Percentiles rank a stretch among this genome's conserved stretches.
Conservation (phyloP, 2,329 filamentous ascomycete genomes). For the Penicillium palitans region DNA sequence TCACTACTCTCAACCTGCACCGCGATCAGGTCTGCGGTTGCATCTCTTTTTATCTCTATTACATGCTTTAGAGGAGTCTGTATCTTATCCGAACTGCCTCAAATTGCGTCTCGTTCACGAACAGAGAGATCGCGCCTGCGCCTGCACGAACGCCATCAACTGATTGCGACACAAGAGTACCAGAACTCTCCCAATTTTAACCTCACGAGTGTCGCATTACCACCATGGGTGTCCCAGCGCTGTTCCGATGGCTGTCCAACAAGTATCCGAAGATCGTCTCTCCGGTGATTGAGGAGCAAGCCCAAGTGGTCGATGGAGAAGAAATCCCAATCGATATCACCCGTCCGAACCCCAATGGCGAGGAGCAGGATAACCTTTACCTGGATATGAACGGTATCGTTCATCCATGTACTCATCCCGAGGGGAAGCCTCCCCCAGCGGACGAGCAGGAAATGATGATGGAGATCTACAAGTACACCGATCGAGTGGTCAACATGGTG, state of each 20-base stretch:
- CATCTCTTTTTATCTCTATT: background rate
- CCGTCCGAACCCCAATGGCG: constrained; percentile 87
- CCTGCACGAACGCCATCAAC: constrained; percentile 3
- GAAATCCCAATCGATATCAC: constrained; percentile 82
- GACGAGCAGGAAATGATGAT: constrained; percentile 99
- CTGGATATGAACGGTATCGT: constrained; percentile 99
- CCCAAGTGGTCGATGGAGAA: constrained; percentile 78
- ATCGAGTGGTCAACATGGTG: constrained; percentile 98
- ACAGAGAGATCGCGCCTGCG: constrained; percentile 6
- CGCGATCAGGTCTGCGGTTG: constrained; percentile 19
- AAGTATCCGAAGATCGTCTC: constrained; percentile 98
- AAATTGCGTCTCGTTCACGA: background rate
- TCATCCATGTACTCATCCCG: constrained; percentile 96
- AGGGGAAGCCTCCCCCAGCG: constrained; percentile 84
- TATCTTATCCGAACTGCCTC: background rate
- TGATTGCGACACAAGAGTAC: constrained; percentile 19
- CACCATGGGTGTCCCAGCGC: constrained; percentile 86
- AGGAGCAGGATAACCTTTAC: constrained; percentile 97
- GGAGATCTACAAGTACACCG: constrained; percentile 97
- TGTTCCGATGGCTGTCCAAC: constrained; percentile 93
- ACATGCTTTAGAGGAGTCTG: background rate
- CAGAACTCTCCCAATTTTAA: constrained; percentile 4
- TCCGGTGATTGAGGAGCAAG: constrained; percentile 81
- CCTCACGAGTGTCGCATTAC: constrained; percentile 18
- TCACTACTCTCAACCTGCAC: constrained; percentile 16